Evolutionary conservation across 2,329 filamentous ascomycete species (phyloP), one percentile per base, ranked within the genome.

Genomic region (Talaromyces islandicus): DNA sequence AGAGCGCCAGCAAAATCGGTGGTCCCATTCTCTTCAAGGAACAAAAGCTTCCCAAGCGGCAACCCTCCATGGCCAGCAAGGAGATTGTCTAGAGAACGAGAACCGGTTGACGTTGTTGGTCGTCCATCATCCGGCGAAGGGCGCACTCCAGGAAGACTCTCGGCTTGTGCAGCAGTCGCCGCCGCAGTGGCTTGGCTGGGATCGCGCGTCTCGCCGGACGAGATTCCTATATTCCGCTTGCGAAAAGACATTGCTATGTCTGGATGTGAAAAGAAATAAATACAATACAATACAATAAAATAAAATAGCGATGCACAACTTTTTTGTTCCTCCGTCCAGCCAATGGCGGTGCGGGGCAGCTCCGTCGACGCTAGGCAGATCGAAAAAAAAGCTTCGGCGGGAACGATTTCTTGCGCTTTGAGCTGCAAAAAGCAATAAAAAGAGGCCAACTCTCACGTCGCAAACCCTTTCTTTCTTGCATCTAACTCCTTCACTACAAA

Each of bases 1-100:
- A 97, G 77, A 27, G 90, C 85, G 2, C 92, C 91, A 0, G 90
- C 87, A 77, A 96, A 99, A 73, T 99, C 94, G 0, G 94, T 99
- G 0, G 93, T 96, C 0, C 93, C 93, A 60, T 87, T 88, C 69
- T 99, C 94, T 70, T 93, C 90, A 32, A 97, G 79, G 5, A 99
- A 77, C 0, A 97, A 71, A 0, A 87, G 90, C 19, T 85, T 91
- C 0, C 94, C 94, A 7, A 97, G 80, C 0, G 90, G 86, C 4
- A 97, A 80, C 0, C 94, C 94, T 4, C 88, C 85, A 77, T 97
- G 93, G 0, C 93, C 92, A 46, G 91, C 91, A 1, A 99, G 80
- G 19, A 96, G 81, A 61, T 85, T 85, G 70, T 99, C 94, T 46
- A 99, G 79, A 19, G 92, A 96, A 3, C 86, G 82, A 0, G 91